Conservation (phyloP, 257 asterid species). For the Ophiorrhiza pumila region DNA sequence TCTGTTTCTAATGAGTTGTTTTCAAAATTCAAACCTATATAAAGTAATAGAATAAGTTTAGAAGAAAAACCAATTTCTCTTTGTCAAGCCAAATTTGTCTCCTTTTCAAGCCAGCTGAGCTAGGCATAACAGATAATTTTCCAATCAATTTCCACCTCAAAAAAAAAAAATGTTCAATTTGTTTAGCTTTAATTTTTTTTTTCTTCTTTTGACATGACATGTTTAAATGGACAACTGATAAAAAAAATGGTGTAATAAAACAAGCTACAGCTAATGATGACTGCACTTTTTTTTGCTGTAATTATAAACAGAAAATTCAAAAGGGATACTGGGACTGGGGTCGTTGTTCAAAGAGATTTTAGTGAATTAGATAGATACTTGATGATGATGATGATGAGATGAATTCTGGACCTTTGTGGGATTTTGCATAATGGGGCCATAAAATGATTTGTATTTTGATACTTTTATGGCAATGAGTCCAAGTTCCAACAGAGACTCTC, state of each 20-base stretch:
- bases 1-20: not conserved
- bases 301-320: not conserved
- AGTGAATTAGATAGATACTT: not conserved
- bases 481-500: no score
- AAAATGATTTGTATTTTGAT: no score
- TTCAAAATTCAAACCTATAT: not conserved
- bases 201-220: not conserved
- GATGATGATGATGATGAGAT: no score
- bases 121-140: not conserved
- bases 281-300: constrained; percentile 15
- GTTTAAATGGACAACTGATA: not conserved
- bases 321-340: not conserved
- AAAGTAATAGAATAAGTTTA: no score
- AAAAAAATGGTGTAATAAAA: not conserved
- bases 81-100: not conserved
- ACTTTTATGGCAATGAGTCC: no score
- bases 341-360: not conserved
- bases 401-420: no score
- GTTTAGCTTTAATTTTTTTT: no score
- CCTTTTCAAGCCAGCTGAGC: not conserved
- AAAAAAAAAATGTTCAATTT: not conserved
- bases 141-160: no score
- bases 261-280: constrained; percentile 2
- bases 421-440: constrained; percentile 17
- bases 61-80: not conserved